Conservation (phyloP, 2,329 filamentous ascomycete genomes). For the Pleurostoma richardsiae region DNA sequence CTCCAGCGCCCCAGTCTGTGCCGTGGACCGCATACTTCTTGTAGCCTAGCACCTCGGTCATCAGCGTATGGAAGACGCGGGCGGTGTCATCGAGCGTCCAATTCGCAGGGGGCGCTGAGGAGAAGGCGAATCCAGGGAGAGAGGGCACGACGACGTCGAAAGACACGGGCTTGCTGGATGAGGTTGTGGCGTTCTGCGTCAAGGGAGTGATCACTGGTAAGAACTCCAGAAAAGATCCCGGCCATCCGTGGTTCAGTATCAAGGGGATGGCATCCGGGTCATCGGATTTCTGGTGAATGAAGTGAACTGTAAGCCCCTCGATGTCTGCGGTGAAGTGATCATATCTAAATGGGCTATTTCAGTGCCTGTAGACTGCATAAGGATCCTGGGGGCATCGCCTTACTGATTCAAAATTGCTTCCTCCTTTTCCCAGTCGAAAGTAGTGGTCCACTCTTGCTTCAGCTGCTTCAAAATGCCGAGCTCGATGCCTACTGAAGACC, state of each 20-base stretch:
- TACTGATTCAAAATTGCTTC: slow-evolving; percentile 5
- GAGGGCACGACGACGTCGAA: slow-evolving; percentile 47
- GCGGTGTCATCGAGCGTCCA: slow-evolving; percentile 7
- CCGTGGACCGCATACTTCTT: slow-evolving; percentile 5
- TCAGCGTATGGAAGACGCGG: slow-evolving; percentile 8
- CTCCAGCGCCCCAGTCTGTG: slow-evolving; percentile 5
- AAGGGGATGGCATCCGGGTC: slow-evolving; percentile 12
- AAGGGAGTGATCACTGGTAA: slow-evolving; percentile 29
- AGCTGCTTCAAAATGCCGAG: slow-evolving; percentile 2
- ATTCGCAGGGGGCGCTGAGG: slow-evolving; percentile 34
- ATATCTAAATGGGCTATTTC: slow-evolving; percentile 1
- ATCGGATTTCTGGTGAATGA: slow-evolving; percentile 9
- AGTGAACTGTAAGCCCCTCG: slow-evolving; percentile 6
- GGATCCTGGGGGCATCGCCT: neutral
- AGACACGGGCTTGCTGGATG: slow-evolving; percentile 24
- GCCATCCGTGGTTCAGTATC: slow-evolving; percentile 22
- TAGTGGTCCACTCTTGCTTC: slow-evolving; percentile 1
- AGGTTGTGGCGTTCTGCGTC: slow-evolving; percentile 29
- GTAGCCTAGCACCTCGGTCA: slow-evolving; percentile 8
- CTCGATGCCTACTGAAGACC: slow-evolving; percentile 3
- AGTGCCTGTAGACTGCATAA: neutral
- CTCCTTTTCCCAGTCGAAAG: slow-evolving; percentile 7
- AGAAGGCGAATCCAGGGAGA: slow-evolving; percentile 44
- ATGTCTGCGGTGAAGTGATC: slow-evolving; percentile 6
- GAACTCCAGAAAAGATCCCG: slow-evolving; percentile 43